phyloP scores from a whole-genome alignment of 78 protist genomes.

The Cavenderia fasciculata region DNA sequence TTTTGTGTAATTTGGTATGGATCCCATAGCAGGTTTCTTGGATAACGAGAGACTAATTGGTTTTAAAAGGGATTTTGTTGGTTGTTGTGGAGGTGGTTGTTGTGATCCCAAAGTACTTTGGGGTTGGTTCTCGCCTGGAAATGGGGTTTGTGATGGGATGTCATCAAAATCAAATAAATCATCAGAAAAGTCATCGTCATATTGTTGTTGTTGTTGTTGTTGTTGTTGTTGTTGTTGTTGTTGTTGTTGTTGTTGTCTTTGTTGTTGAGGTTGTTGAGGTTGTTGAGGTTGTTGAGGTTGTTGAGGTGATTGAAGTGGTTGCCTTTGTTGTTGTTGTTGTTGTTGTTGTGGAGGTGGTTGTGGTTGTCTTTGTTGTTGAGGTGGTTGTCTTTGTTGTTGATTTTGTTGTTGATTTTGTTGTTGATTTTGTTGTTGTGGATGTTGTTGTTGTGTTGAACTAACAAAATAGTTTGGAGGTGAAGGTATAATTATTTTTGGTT shows the following conservation, averaged over 20 bases:
- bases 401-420: too few species aligned
- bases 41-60: too few species aligned
- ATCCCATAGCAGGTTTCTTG: too few species aligned
- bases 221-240: not conserved
- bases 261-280: not conserved
- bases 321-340: not conserved
- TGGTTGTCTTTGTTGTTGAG: not conserved
- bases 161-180: not conserved
- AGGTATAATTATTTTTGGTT: too few species aligned
- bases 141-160: too few species aligned
- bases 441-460: too few species aligned
- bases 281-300: not conserved
- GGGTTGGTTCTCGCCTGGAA: too few species aligned
- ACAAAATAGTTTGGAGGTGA: too few species aligned
- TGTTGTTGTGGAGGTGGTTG: not conserved
- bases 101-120: not conserved
- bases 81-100: not conserved
- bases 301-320: not conserved
- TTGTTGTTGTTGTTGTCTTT: not conserved
- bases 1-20: too few species aligned
- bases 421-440: too few species aligned
- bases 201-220: not conserved
- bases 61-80: too few species aligned
- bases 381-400: not conserved
- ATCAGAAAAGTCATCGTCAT: not conserved